These are phyloP conservation scores for Moesziomyces globuligerus DNA, from an alignment of 1,284 basidiomycete genomes.

Conservation along the genomic window DNA sequence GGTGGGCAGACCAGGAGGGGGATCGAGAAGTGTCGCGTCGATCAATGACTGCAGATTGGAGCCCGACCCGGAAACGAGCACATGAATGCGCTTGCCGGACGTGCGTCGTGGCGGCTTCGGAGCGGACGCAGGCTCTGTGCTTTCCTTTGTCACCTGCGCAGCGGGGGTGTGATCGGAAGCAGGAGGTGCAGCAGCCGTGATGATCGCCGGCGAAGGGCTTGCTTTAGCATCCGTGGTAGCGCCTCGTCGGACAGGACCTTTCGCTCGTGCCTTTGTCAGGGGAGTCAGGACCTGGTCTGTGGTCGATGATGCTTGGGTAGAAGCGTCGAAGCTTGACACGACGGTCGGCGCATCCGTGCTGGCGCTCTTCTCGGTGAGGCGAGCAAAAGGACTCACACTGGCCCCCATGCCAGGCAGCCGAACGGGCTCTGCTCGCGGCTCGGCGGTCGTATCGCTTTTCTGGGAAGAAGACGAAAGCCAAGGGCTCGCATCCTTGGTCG, in stretches of 20 bases:
- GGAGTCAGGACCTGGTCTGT: constrained; percentile 23
- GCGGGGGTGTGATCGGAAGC: constrained; percentile 3
- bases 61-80: constrained; percentile 69
- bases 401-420: constrained; percentile 50
- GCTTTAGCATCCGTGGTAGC: constrained; percentile 15
- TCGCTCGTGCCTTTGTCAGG: constrained; percentile 32
- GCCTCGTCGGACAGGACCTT: constrained; percentile 20
- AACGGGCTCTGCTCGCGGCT: constrained; percentile 36
- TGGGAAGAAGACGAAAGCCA: constrained; percentile 27
- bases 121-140: background rate
- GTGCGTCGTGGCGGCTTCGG: constrained; percentile 40
- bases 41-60: constrained; percentile 96
- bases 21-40: constrained; percentile 81
- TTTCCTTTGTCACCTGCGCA: constrained; percentile 1
- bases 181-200: background rate
- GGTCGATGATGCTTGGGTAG: constrained; percentile 2
- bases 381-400: constrained; percentile 34
- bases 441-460: constrained; percentile 19
- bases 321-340: background rate
- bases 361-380: constrained; percentile 18
- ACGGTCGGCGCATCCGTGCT: constrained; percentile 20
- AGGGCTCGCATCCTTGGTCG: constrained; percentile 24
- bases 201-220: background rate
- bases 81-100: constrained; percentile 61
- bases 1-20: constrained; percentile 31